These are phyloP conservation scores for Medicago arabica DNA, from an alignment of 306 rosid species.

Conservation along the genomic window DNA sequence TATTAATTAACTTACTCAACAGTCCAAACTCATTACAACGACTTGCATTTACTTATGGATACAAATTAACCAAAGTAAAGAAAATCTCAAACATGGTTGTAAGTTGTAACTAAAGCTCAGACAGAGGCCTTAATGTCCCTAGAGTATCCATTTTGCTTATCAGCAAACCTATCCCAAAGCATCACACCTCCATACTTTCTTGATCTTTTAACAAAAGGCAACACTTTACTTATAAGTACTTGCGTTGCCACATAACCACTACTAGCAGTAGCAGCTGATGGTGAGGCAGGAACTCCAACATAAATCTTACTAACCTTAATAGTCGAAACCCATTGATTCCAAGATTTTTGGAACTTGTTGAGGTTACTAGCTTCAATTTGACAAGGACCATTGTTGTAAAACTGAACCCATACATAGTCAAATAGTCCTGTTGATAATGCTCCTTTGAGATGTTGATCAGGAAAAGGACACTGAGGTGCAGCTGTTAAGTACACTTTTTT, in stretches of 20 bases:
- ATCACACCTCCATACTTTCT: conserved; percentile 41
- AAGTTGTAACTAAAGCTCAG: not conserved
- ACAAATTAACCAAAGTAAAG: not conserved
- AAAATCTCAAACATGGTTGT: conserved; percentile 17
- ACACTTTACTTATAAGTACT: conserved; percentile 10
- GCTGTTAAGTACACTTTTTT: conserved; percentile 51
- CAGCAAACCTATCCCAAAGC: conserved; percentile 42
- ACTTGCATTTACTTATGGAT: not conserved
- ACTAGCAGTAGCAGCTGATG: conserved; percentile 35
- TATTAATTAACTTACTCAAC: not conserved
- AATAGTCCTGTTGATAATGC: conserved; percentile 57
- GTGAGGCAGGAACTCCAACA: conserved; percentile 46
- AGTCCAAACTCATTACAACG: conserved; percentile 9
- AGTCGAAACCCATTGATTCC: conserved; percentile 40
- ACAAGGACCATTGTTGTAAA: conserved; percentile 52
- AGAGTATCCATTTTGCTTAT: conserved; percentile 20
- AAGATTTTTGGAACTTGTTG: conserved; percentile 23
- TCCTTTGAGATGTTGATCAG: conserved; percentile 46
- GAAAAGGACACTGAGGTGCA: conserved; percentile 74
- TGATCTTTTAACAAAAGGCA: conserved; percentile 46
- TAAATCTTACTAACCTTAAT: conserved; percentile 33
- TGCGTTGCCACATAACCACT: conserved; percentile 37
- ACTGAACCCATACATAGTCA: conserved; percentile 64
- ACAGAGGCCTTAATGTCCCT: conserved; percentile 1
- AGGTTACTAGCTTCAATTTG: conserved; percentile 30